Evolutionary conservation across 257 asterid species (phyloP).

Genomic region (Forsythia viridissima): DNA sequence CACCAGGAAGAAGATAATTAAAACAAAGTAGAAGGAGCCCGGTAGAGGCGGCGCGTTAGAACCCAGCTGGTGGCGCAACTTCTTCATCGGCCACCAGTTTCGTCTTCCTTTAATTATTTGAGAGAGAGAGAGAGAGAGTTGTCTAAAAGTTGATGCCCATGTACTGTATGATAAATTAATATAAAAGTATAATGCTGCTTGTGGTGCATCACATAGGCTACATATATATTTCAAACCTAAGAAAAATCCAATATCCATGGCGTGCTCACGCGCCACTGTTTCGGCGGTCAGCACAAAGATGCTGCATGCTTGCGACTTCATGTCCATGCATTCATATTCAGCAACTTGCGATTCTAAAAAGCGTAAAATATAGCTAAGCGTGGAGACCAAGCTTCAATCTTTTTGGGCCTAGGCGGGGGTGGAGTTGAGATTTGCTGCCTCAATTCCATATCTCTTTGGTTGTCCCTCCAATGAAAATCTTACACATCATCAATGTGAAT

Average conservation of each 20-base stretch:
- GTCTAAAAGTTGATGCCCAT: neutral
- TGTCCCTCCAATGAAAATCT: no score
- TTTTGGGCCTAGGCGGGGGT: no score
- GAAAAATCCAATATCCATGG: neutral
- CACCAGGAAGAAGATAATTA: slow-evolving; percentile 1
- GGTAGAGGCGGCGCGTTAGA: neutral
- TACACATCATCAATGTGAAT: no score
- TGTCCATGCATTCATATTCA: neutral
- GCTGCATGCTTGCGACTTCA: neutral
- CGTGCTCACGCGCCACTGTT: neutral
- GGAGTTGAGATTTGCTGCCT: no score
- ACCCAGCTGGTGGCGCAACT: neutral
- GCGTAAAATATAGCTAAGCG: no score
- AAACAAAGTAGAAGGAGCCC: neutral
- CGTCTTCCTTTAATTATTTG: neutral
- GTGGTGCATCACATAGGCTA: neutral
- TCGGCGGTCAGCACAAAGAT: neutral
- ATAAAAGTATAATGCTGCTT: no score
- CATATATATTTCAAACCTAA: neutral
- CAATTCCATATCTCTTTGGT: no score
- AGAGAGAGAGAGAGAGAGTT: neutral
- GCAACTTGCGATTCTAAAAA: no score
- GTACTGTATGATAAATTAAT: neutral
- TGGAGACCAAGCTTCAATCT: no score
- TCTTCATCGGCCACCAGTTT: neutral